Base-by-base conservation (phyloP, 306 rosid genomes). In the Citrullus mucosospermus region DNA sequence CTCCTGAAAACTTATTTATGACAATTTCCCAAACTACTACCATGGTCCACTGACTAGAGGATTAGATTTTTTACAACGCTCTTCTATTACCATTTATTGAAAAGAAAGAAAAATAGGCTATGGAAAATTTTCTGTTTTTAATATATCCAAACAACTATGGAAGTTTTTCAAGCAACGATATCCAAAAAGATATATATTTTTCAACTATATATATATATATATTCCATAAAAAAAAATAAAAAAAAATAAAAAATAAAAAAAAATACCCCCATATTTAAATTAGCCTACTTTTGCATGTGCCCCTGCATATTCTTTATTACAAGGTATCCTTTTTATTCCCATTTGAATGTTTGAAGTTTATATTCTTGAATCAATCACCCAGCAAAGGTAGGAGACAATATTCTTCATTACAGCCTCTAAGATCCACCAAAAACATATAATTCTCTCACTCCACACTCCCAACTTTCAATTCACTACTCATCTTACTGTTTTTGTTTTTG, bases 351-450 rank as follows among this genome's bases (percentile, higher is more conserved):
- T 48, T 28, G 60, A 72, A 71, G 38, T 46, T 25, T 48, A n/a
- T 48, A 71, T 44, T 71, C 57, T 70, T 70, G 57, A 70, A 70
- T 70, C 76, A 9, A 71, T 28, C 25, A 71, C 11, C 15, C 77
- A 12, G 43, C 77, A 48, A 46, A 48, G 59, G n/a, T 53, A 25
- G 86, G 83, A 57, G 92, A 89, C 91, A 87, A 79, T 56, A 86
- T 90, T 93, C 93, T 75, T 76, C 85, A 43, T 81, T 78, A 92
- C 98, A 87, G 75, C 77, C 82, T 73, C 77, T 59, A 32, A 46
- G 7, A 62, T 44, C 22, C 72, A 46, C 50, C 61, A 16, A 5
- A 17, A 53, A 53, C 57, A 53, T 5, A 16, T 48, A 18, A n/a
- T 77, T 51, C 46, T 75, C 82, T 61, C 6, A 7, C 32, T 38